phyloP scores from a whole-genome alignment of 169 alveolate species.

The Plasmodium inui region DNA sequence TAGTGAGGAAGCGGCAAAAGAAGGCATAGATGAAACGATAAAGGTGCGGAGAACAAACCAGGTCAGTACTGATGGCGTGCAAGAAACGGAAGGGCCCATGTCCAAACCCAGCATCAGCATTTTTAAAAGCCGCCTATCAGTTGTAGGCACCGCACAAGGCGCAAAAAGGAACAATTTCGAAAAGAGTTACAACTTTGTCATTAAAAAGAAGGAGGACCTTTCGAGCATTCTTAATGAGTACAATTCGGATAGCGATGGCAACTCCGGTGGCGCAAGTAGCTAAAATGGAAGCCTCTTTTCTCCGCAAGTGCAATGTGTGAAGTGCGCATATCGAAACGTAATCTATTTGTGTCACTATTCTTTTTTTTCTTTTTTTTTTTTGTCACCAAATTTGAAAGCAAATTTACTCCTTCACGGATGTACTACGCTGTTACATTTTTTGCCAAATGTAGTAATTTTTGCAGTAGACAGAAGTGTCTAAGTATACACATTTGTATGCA shows the following conservation, averaged over 20 bases:
- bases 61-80: not conserved
- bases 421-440: not conserved
- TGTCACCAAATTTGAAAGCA: not conserved
- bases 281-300: not conserved
- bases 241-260: slow-evolving; percentile 29
- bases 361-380: not conserved
- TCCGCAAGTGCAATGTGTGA: not conserved
- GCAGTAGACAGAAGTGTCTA: not conserved
- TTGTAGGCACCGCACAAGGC: not conserved
- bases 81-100: not conserved
- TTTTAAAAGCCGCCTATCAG: not conserved
- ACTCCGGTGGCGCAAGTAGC: not conserved
- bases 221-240: slow-evolving; percentile 50
- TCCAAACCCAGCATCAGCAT: slow-evolving; percentile 5
- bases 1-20: not conserved
- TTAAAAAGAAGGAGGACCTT: slow-evolving; percentile 62
- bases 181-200: slow-evolving; percentile 54
- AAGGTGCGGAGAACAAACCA: slow-evolving; percentile 8
- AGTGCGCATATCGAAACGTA: not conserved
- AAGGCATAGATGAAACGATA: not conserved
- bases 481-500: not conserved
- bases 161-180: slow-evolving; percentile 21
- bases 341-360: not conserved
- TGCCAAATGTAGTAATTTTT: not conserved
- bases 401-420: not conserved